A percentile compares a stretch with the other conserved stretches of the same genome.
These are phyloP conservation scores for Solanum paucissectum DNA, from an alignment of 257 asterid genomes.

Conservation along the genomic window DNA sequence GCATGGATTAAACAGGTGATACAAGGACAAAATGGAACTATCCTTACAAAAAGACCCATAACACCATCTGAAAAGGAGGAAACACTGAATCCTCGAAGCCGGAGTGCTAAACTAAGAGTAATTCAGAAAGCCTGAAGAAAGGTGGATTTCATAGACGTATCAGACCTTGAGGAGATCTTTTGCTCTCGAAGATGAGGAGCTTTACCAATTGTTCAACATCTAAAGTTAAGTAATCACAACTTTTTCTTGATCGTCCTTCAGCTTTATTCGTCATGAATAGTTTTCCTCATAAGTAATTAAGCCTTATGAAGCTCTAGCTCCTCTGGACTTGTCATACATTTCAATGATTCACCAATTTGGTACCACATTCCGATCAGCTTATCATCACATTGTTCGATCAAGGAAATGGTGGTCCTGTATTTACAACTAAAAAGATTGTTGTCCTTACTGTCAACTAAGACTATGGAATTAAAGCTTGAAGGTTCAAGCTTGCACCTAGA, in stretches of 20 bases:
- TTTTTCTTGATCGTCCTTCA: background rate
- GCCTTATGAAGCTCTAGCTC: background rate
- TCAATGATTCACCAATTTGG: background rate
- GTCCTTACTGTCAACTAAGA: background rate
- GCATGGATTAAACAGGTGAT: constrained; percentile 71
- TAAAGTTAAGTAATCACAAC: background rate
- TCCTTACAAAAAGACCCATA: constrained; percentile 86
- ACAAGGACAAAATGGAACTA: constrained; percentile 37
- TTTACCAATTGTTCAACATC: background rate
- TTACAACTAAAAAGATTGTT: background rate
- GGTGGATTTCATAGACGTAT: background rate
- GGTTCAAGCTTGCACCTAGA: background rate
- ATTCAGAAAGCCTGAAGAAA: constrained; percentile 55
- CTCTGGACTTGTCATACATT: background rate
- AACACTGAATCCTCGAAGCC: constrained; percentile 62
- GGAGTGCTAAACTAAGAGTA: constrained; percentile 92
- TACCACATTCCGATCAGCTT: background rate
- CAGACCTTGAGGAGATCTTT: background rate
- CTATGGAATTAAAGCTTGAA: background rate
- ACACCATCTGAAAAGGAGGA: constrained; percentile 88
- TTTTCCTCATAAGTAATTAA: background rate
- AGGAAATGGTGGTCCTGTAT: background rate
- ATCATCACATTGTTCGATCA: background rate
- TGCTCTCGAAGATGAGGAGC: background rate
- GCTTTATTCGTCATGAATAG: background rate